Evolutionary conservation across 2,329 filamentous ascomycete species (phyloP).

Genomic region (Nemania sp.): DNA sequence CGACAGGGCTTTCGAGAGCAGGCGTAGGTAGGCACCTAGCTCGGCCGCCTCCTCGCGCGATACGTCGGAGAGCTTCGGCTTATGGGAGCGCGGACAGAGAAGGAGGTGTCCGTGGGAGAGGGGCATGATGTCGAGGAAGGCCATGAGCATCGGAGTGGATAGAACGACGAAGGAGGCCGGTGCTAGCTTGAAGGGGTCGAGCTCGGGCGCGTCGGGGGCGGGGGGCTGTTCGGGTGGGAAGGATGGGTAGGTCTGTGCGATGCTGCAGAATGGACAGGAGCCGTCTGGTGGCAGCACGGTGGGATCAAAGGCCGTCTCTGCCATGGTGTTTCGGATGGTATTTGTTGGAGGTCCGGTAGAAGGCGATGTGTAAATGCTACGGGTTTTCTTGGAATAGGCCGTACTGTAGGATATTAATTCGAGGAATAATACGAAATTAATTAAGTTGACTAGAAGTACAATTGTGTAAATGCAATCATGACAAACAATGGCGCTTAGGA

Average conservation of each 20-base stretch:
- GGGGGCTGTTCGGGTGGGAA: conserved; percentile 61
- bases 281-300: conserved; percentile 50
- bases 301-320: conserved; percentile 52
- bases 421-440: neutral
- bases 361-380: neutral
- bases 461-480: too few relatives aligned
- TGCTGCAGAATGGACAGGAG: conserved; percentile 73
- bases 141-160: conserved; percentile 80
- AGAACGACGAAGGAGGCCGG: conserved; percentile 74
- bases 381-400: neutral
- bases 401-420: neutral
- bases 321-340: conserved; percentile 11
- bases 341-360: neutral
- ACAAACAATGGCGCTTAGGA: neutral
- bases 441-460: neutral
- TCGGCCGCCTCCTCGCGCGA: conserved; percentile 71
- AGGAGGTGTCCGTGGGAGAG: conserved; percentile 86
- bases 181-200: conserved; percentile 45
- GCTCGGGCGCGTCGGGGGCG: conserved; percentile 49
- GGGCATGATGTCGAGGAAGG: conserved; percentile 94
- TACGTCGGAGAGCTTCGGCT: conserved; percentile 81
- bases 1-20: conserved; percentile 78
- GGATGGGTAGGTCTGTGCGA: conserved; percentile 62
- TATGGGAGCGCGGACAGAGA: conserved; percentile 81
- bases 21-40: conserved; percentile 75